phyloP scores from a whole-genome alignment of 1,139 yeast genomes.

The Debaryomyces robertsiae region DNA sequence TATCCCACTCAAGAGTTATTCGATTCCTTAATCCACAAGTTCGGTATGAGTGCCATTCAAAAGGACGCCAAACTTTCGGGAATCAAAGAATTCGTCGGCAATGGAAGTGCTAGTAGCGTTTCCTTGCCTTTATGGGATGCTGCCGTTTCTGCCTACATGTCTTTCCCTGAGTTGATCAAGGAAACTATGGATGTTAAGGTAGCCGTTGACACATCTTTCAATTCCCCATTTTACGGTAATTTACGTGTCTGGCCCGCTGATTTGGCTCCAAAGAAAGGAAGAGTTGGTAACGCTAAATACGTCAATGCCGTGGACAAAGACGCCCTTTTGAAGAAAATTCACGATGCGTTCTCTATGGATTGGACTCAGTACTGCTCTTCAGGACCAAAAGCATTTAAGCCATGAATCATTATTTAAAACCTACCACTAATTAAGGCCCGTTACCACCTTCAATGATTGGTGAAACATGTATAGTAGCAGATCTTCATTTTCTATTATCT shows the following conservation, averaged over 20 bases:
- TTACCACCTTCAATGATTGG: no score
- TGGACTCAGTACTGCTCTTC: conserved; percentile 35
- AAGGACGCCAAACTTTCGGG: conserved; percentile 26
- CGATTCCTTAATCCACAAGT: conserved; percentile 3
- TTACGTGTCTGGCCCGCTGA: conserved; percentile 36
- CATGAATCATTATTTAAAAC: conserved; percentile 15
- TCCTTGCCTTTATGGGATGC: conserved; percentile 43
- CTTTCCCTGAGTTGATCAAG: conserved; percentile 33
- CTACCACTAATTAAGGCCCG: no score
- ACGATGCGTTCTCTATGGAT: conserved; percentile 32
- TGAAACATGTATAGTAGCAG: no score
- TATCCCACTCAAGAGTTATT: conserved; percentile 35
- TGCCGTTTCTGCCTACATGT: conserved; percentile 36
- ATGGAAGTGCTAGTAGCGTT: conserved; percentile 31
- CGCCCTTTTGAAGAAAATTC: conserved; percentile 28
- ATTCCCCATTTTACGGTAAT: conserved; percentile 43
- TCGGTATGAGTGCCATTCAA: conserved; percentile 18
- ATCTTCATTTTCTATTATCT: no score
- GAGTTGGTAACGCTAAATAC: conserved; percentile 37
- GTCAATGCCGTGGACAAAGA: conserved; percentile 28
- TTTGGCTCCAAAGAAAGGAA: conserved; percentile 30
- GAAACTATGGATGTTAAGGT: conserved; percentile 27
- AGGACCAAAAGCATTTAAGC: no score
- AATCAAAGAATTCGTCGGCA: conserved; percentile 26
- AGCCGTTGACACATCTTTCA: conserved; percentile 39